These are phyloP conservation scores for Tolypocladium cylindrosporum DNA, from an alignment of 2,329 filamentous ascomycete species.

Conservation along the genomic window DNA sequence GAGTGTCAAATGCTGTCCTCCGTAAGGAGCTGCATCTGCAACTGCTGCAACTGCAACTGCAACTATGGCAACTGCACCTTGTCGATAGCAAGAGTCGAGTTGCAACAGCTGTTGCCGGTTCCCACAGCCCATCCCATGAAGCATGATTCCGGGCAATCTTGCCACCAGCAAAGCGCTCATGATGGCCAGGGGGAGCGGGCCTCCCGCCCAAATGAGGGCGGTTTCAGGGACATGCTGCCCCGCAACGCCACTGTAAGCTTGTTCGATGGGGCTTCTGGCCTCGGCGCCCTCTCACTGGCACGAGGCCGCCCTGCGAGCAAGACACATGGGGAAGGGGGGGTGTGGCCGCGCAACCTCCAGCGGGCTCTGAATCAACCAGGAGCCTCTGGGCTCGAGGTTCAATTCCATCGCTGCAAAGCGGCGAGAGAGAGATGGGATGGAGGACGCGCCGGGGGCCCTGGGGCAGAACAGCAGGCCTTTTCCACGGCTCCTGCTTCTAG, in stretches of 20 bases:
- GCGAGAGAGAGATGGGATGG: background rate
- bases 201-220: slow-evolving; percentile 1
- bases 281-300: background rate
- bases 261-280: background rate
- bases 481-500: background rate
- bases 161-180: background rate
- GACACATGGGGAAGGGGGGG: background rate
- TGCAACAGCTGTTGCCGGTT: too few species aligned
- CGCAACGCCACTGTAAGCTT: slow-evolving; percentile 3
- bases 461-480: background rate
- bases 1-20: too few species aligned
- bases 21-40: too few species aligned
- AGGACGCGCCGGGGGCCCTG: background rate
- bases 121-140: too few species aligned
- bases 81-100: too few species aligned
- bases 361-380: background rate
- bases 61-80: too few species aligned
- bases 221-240: slow-evolving; percentile 5
- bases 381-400: background rate
- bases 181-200: background rate
- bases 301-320: background rate
- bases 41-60: too few species aligned
- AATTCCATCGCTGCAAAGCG: background rate
- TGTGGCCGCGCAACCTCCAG: background rate
- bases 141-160: background rate